Percentiles rank a stretch among this genome's conserved stretches.
Conservation (phyloP, 148 eudicot genomes). For the Silene conica region DNA sequence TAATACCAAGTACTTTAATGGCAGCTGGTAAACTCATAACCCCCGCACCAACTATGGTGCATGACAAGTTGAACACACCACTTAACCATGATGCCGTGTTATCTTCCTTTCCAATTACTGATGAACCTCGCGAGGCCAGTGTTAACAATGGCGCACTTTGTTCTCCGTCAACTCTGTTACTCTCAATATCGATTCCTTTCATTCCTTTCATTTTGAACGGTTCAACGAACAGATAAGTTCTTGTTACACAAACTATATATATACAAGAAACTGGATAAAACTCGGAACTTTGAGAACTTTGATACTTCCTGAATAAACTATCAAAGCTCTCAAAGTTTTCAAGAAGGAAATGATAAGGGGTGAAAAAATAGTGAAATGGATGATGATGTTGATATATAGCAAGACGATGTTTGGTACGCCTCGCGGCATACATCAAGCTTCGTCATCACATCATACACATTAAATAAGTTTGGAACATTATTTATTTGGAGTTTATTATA, state of each 20-base stretch:
- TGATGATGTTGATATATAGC: background rate
- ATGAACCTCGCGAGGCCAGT: background rate
- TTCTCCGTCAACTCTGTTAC: slow-evolving; percentile 11
- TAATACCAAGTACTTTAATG: slow-evolving; percentile 72
- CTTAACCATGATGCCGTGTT: slow-evolving; percentile 73
- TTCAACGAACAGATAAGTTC: background rate
- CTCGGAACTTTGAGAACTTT: slow-evolving; percentile 10
- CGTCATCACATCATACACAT: slow-evolving; percentile 12
- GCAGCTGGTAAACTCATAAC: slow-evolving; percentile 94
- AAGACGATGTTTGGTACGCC: background rate
- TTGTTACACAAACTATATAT: background rate
- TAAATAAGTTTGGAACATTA: background rate
- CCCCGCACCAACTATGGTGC: slow-evolving; percentile 91
- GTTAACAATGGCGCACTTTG: slow-evolving; percentile 51
- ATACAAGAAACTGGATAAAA: background rate
- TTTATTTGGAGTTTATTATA: too few relatives aligned
- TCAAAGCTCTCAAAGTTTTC: slow-evolving; percentile 23
- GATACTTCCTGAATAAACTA: background rate
- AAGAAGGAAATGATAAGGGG: background rate
- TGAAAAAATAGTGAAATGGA: background rate
- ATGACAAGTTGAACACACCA: slow-evolving; percentile 81
- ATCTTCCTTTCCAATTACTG: slow-evolving; percentile 46
- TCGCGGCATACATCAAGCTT: slow-evolving; percentile 26
- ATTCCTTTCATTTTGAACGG: slow-evolving; percentile 3
- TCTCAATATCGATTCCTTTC: slow-evolving; percentile 22